Evolutionary conservation across 2,329 filamentous ascomycete genomes (phyloP), one percentile per base, ranked within the genome.

Genomic region (Clathrospora elynae): DNA sequence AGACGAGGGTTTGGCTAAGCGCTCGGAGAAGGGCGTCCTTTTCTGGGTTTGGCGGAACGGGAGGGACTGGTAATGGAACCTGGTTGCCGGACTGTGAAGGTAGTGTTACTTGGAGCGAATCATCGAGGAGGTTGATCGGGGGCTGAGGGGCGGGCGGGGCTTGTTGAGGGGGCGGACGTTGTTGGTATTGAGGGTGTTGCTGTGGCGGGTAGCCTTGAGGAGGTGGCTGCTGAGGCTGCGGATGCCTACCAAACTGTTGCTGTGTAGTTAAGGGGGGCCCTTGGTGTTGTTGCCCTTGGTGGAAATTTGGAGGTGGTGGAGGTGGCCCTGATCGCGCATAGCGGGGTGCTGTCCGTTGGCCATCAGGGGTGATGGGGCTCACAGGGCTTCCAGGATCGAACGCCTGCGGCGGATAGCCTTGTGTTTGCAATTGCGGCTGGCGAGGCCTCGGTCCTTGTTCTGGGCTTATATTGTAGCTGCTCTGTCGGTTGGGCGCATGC

Each of bases 11-110:
- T 42, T 80, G 76, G 23, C 86, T 90, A 19, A 97, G 80, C 30
- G 90, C 87, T 38, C 81, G 80, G 3, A 96, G 78, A 11, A 97
- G 81, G 13, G 87, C 86, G 68, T 97, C 90, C 67, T 96, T 96
- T 71, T 97, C 90, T 0, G 93, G 93, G 61, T 99, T 99, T 0
- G 90, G 91, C 0, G 93, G 92, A 20, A 96, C 90, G 0, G 92
- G 91, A 0, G 93, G 92, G 1, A 90, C 83, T 5, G 86, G 78
- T 6, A 83, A 66, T 14, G 78, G 73, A 18, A 58, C 35, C 72
- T 79, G 17, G 70, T 77, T 17, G 71, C 76, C n/a, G 6, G 53
- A 57, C 46, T 72, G 73, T 5, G 74, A 74, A 8, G 80, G 79
- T 4, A 84, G 69, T 14, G 80, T 75, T 5, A 83, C 72, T 46